A percentile compares a stretch with the other conserved stretches of the same genome.
phyloP scores from a whole-genome alignment of 345 rosid species.

The Microcos paniculata region DNA sequence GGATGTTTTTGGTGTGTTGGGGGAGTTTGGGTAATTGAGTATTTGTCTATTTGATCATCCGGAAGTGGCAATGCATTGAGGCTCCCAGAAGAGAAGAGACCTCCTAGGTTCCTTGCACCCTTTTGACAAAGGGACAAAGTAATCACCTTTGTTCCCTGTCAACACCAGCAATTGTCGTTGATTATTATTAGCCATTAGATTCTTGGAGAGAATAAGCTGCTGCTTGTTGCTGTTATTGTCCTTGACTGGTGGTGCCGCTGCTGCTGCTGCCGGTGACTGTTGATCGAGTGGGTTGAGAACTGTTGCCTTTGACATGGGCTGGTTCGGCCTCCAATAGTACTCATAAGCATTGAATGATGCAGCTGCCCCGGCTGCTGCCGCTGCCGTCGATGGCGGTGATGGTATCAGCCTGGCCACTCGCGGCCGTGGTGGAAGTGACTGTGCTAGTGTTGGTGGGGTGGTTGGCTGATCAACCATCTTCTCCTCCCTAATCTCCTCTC shows the following conservation, averaged over 20 bases:
- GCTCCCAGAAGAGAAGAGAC: conserved; percentile 61
- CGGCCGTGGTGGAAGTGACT: conserved; percentile 61
- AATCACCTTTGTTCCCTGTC: conserved; percentile 34
- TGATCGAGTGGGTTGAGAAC: conserved; percentile 9
- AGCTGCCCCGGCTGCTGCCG: conserved; percentile 21
- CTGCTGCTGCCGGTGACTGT: too few relatives aligned
- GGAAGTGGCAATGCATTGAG: conserved; percentile 80
- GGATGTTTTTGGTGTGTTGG: background rate
- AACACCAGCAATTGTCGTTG: conserved; percentile 22
- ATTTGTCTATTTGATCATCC: conserved; percentile 29
- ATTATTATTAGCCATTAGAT: conserved; percentile 24
- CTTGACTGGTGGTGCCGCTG: background rate
- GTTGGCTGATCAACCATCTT: conserved; percentile 30
- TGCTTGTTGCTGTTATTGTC: conserved; percentile 15
- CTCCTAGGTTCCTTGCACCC: conserved; percentile 77
- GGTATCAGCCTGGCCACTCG: conserved; percentile 41
- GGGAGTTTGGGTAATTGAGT: background rate
- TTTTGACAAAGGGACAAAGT: conserved; percentile 36
- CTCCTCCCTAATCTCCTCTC: conserved; percentile 4
- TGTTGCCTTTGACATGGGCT: conserved; percentile 26
- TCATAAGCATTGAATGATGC: conserved; percentile 66
- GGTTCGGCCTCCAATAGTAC: conserved; percentile 54
- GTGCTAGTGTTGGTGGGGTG: conserved; percentile 36
- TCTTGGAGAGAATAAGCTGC: conserved; percentile 19
- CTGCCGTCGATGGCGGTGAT: conserved; percentile 24